A percentile compares a stretch with the other conserved stretches of the same genome.
phyloP scores from a whole-genome alignment of 805 yeast genomes.

The Schwanniomyces sp. region DNA sequence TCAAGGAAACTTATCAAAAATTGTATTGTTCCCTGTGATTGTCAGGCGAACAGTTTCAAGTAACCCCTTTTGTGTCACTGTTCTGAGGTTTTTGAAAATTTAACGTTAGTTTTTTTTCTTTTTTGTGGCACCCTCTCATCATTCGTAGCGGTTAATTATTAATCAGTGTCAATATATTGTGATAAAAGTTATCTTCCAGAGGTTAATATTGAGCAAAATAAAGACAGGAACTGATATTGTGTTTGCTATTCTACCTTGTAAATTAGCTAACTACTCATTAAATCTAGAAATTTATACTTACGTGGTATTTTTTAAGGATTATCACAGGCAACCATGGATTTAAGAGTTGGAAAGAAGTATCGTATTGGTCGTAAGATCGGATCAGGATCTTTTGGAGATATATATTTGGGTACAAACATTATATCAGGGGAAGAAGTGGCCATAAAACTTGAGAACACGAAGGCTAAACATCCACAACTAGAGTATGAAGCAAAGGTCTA shows the following conservation, averaged over 20 bases:
- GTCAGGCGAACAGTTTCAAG: not conserved
- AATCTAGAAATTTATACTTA: not conserved
- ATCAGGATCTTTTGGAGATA: slow-evolving; percentile 96
- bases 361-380: slow-evolving; percentile 95
- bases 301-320: not conserved
- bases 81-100: not conserved
- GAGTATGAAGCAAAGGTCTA: slow-evolving; percentile 97
- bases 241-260: not conserved
- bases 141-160: not conserved
- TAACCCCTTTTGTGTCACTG: not conserved
- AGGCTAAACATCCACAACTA: slow-evolving; percentile 94
- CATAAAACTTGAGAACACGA: slow-evolving; percentile 84
- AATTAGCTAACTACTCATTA: not conserved
- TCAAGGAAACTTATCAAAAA: not conserved
- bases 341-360: slow-evolving; percentile 77
- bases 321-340: slow-evolving; percentile 4
- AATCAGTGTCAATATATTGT: not conserved
- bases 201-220: not conserved
- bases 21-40: not conserved
- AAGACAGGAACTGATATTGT: not conserved
- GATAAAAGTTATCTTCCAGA: not conserved
- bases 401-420: slow-evolving; percentile 88
- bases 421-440: slow-evolving; percentile 98
- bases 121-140: not conserved
- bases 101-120: not conserved